These are phyloP conservation scores for Xylaria curta DNA, from an alignment of 495 filamentous ascomycete genomes.

Conservation along the genomic window DNA sequence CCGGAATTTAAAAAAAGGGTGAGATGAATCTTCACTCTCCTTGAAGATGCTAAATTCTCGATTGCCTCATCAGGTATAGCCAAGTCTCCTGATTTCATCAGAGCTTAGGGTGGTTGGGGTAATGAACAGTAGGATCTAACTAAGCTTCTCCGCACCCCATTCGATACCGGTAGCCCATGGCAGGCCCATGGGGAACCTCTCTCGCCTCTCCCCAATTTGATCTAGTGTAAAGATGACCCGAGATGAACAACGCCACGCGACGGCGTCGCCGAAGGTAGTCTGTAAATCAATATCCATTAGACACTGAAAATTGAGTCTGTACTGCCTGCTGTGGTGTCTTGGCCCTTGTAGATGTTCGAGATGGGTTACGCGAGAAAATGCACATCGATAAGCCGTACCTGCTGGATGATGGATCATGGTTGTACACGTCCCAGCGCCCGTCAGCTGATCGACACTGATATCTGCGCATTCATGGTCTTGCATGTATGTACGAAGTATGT, in stretches of 20 bases:
- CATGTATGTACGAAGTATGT: not conserved
- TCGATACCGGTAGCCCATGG: not conserved
- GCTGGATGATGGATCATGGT: not conserved
- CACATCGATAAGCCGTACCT: not conserved
- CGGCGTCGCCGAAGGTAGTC: conserved; percentile 14
- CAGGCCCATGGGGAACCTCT: not conserved
- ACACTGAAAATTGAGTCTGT: not conserved
- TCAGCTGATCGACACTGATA: conserved; percentile 21
- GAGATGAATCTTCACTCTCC: no score
- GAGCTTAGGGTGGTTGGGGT: no score
- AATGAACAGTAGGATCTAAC: no score
- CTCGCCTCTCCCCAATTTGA: conserved; percentile 3
- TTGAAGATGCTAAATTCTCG: not conserved
- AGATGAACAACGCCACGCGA: not conserved
- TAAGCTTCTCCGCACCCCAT: conserved; percentile 21
- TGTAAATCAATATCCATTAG: not conserved
- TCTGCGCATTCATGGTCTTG: not conserved
- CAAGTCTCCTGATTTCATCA: not conserved
- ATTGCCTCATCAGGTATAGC: not conserved
- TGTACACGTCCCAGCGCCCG: not conserved
- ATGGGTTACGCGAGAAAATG: not conserved
- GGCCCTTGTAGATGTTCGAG: not conserved
- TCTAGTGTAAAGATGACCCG: not conserved
- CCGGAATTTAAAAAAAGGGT: not conserved
- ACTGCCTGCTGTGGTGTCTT: not conserved